Conservation (phyloP, 1,139 yeast genomes). For the Zygosaccharomyces sapae region DNA sequence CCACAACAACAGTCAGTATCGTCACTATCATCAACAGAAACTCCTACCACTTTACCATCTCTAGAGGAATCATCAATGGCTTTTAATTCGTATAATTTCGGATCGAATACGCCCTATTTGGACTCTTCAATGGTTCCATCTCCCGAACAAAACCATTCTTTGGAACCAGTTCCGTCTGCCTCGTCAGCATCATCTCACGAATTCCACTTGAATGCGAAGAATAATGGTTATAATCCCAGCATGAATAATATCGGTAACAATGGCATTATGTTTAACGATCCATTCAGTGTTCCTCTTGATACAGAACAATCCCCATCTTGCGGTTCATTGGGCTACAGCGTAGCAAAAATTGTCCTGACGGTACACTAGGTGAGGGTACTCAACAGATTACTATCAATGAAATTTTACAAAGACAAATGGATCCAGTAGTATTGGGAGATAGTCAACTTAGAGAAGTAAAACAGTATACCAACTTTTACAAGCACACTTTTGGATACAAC, state of each 20-base stretch:
- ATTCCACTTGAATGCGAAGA: slow-evolving; percentile 1
- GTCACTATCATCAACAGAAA: slow-evolving; percentile 1
- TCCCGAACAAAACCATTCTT: slow-evolving; percentile 12
- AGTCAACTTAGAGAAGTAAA: slow-evolving; percentile 29
- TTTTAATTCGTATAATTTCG: slow-evolving; percentile 8
- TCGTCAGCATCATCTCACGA: slow-evolving; percentile 18
- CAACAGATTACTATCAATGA: slow-evolving; percentile 14
- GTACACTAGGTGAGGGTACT: neutral
- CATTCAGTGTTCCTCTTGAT: slow-evolving; percentile 22
- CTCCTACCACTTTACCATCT: slow-evolving; percentile 6
- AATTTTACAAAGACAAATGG: slow-evolving; percentile 21
- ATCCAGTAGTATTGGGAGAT: slow-evolving; percentile 22
- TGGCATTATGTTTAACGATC: slow-evolving; percentile 14
- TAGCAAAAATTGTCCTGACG: neutral
- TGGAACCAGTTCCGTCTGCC: slow-evolving; percentile 15
- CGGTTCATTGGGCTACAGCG: slow-evolving; percentile 6
- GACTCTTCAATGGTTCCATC: slow-evolving; percentile 14
- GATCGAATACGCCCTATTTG: slow-evolving; percentile 10
- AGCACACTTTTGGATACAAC: slow-evolving; percentile 22
- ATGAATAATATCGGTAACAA: neutral
- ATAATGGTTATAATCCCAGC: neutral
- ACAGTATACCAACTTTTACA: slow-evolving; percentile 33
- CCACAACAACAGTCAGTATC: neutral
- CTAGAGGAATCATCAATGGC: slow-evolving; percentile 7
- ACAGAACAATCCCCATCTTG: slow-evolving; percentile 21